phyloP scores from a whole-genome alignment of 2,329 filamentous ascomycete genomes.

The Phyllosticta paracitricarpa region DNA sequence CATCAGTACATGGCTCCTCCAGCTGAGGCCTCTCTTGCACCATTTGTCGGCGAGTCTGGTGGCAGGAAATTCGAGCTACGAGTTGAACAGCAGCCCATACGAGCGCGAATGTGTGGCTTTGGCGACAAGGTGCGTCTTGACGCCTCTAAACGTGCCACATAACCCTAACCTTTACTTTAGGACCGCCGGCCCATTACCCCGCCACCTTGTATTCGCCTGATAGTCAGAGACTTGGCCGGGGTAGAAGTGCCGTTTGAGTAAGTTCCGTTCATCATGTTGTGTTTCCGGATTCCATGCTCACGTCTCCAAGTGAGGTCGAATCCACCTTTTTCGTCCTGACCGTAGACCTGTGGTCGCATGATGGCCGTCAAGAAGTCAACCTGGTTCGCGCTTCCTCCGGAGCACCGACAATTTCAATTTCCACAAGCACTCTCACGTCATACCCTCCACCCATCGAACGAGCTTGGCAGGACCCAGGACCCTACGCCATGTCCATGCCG shows the following conservation, averaged over 20 bases:
- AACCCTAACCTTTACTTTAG: slow-evolving; percentile 33
- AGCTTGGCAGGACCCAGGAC: slow-evolving; percentile 11
- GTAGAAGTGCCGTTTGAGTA: slow-evolving; percentile 80
- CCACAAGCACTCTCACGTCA: slow-evolving; percentile 67
- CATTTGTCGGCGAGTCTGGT: neutral
- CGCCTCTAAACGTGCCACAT: neutral
- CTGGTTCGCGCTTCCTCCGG: slow-evolving; percentile 55
- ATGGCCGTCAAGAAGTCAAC: slow-evolving; percentile 54
- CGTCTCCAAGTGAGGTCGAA: slow-evolving; percentile 51
- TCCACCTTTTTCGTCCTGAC: slow-evolving; percentile 58
- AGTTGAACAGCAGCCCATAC: slow-evolving; percentile 81
- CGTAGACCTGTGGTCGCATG: slow-evolving; percentile 58
- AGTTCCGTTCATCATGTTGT: slow-evolving; percentile 11
- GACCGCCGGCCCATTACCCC: slow-evolving; percentile 93
- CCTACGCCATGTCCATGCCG: slow-evolving; percentile 1
- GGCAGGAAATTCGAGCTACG: slow-evolving; percentile 45
- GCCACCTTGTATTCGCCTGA: slow-evolving; percentile 78
- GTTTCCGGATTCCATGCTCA: neutral
- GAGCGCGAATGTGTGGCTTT: slow-evolving; percentile 97
- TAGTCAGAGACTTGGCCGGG: slow-evolving; percentile 65
- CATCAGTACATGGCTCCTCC: neutral
- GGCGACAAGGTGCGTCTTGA: slow-evolving; percentile 69
- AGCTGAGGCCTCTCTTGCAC: neutral
- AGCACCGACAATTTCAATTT: slow-evolving; percentile 61
- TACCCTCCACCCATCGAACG: slow-evolving; percentile 49